Percentiles rank a stretch among this genome's conserved stretches.
phyloP scores from a whole-genome alignment of 148 eudicot species.

The Silene conica region DNA sequence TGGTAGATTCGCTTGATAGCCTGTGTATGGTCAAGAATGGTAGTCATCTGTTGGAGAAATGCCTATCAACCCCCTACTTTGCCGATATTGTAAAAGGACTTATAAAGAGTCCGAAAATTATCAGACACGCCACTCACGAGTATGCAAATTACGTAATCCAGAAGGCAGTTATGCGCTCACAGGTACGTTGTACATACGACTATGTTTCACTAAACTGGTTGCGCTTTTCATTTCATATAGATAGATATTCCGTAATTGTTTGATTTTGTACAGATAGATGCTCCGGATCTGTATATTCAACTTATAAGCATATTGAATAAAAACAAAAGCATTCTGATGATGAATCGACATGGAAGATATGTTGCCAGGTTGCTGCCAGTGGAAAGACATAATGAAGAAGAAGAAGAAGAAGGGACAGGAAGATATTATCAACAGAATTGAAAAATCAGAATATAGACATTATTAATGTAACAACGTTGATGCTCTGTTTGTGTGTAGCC shows the following conservation, averaged over 20 bases:
- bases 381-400: too few relatives aligned
- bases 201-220: neutral
- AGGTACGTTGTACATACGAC: too few relatives aligned
- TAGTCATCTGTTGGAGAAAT: constrained; percentile 19
- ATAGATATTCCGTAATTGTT: neutral
- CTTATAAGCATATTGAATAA: neutral
- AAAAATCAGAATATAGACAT: constrained; percentile 15
- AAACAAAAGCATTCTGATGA: neutral
- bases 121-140: neutral
- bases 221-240: too few relatives aligned
- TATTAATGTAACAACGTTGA: too few relatives aligned
- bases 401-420: too few relatives aligned
- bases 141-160: constrained; percentile 24
- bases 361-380: neutral
- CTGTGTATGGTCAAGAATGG: constrained; percentile 8
- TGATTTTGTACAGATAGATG: neutral
- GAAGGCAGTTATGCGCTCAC: neutral
- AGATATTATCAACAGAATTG: neutral
- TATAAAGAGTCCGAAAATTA: neutral
- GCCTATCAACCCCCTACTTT: neutral
- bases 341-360: neutral
- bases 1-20: neutral
- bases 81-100: neutral
- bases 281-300: neutral
- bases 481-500: too few relatives aligned